Conservation (phyloP, 352 stramenopile genomes). For the Globisporangium abappressorium region DNA sequence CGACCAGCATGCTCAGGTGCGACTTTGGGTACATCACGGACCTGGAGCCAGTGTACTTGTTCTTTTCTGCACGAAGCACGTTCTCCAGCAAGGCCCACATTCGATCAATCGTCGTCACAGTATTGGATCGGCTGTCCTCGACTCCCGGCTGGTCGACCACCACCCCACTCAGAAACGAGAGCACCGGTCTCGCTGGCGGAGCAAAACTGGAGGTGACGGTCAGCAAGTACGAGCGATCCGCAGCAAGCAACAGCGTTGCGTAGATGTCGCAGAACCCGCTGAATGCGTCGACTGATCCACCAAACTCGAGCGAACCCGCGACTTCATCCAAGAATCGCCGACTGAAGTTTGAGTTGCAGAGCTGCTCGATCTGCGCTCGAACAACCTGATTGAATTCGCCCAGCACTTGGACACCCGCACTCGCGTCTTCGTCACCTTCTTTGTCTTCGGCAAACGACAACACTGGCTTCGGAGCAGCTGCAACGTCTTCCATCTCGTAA, state of each 20-base stretch:
- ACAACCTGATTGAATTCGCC: slow-evolving; percentile 10
- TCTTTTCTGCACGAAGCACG: slow-evolving; percentile 17
- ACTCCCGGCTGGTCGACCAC: slow-evolving; percentile 27
- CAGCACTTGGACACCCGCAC: not conserved
- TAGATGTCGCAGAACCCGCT: slow-evolving; percentile 36
- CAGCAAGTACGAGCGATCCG: slow-evolving; percentile 43
- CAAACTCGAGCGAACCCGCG: not conserved
- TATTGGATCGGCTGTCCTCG: not conserved
- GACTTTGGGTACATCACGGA: slow-evolving; percentile 20
- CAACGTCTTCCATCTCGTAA: slow-evolving; percentile 29
- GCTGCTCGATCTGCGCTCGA: slow-evolving; percentile 18
- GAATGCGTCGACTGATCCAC: slow-evolving; percentile 19
- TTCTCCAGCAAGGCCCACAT: slow-evolving; percentile 40
- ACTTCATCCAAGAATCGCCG: slow-evolving; percentile 30
- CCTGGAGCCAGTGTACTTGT: slow-evolving; percentile 1
- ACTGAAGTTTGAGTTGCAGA: slow-evolving; percentile 29
- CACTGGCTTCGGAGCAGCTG: slow-evolving; percentile 12
- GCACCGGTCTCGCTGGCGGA: slow-evolving; percentile 36
- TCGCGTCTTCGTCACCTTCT: not conserved
- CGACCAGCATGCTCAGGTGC: slow-evolving; percentile 39
- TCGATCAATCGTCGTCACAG: slow-evolving; percentile 21
- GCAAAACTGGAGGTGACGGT: slow-evolving; percentile 43
- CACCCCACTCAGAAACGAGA: slow-evolving; percentile 51
- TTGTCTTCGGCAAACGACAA: not conserved
- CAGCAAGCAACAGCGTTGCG: slow-evolving; percentile 36